These are phyloP conservation scores for Tephrocybe sp. DNA, from an alignment of 768 basidiomycete species.

Conservation along the genomic window DNA sequence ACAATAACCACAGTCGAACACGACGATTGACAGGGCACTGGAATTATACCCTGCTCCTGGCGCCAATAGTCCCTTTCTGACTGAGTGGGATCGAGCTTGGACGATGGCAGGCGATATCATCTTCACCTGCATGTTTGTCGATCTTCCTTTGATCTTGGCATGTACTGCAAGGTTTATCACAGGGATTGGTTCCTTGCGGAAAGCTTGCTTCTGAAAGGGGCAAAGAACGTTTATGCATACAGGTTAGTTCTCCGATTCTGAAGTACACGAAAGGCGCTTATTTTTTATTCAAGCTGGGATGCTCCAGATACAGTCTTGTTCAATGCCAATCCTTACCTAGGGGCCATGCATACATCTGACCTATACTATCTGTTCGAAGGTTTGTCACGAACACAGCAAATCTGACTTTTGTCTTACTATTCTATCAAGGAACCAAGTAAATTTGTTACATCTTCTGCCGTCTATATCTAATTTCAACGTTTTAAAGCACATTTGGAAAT, in stretches of 20 bases:
- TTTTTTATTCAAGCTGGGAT: conserved; percentile 35
- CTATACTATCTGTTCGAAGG: conserved; percentile 44
- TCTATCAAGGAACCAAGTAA: too few relatives aligned
- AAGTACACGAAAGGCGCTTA: too few relatives aligned
- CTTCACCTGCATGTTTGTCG: conserved; percentile 43
- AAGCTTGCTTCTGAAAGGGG: conserved; percentile 25
- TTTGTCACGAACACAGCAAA: conserved; percentile 19
- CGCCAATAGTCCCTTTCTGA: conserved; percentile 32
- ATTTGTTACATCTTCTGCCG: too few relatives aligned
- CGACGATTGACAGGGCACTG: conserved; percentile 30
- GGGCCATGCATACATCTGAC: conserved; percentile 45
- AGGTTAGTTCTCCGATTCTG: conserved; percentile 31
- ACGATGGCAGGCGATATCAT: conserved; percentile 42
- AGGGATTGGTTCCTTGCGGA: conserved; percentile 43
- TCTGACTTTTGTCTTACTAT: too few relatives aligned
- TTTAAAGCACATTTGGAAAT: too few relatives aligned
- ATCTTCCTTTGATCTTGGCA: background rate
- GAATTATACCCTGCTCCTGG: conserved; percentile 37
- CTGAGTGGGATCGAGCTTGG: conserved; percentile 39
- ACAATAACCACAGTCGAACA: too few relatives aligned
- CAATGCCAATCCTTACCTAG: conserved; percentile 33
- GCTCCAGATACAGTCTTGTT: conserved; percentile 40
- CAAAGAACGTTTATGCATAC: conserved; percentile 33
- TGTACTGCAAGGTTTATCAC: too few relatives aligned
- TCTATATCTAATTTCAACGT: too few relatives aligned